These are phyloP conservation scores for Theobroma cacao DNA, from an alignment of 345 rosid genomes.

Conservation along the genomic window DNA sequence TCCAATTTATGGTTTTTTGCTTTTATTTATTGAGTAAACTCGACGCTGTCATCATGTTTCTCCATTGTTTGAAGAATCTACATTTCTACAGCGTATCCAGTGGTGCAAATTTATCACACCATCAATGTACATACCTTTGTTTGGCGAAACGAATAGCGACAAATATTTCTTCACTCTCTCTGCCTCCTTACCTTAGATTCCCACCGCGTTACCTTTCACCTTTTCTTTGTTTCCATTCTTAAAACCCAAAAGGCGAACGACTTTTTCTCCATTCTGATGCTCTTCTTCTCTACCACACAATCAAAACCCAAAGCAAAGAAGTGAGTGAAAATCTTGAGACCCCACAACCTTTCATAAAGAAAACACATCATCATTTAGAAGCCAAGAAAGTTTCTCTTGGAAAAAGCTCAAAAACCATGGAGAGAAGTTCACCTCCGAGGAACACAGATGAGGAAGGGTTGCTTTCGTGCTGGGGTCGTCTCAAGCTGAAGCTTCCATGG, in stretches of 20 bases:
- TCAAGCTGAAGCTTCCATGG: slow-evolving; percentile 43
- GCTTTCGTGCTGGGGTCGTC: slow-evolving; percentile 45
- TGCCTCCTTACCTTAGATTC: not conserved
- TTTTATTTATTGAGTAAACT: not conserved
- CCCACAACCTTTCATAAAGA: slow-evolving; percentile 8
- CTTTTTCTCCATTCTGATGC: not conserved
- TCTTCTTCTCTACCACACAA: slow-evolving; percentile 31
- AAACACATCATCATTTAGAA: slow-evolving; percentile 1
- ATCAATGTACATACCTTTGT: not conserved
- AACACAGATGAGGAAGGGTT: slow-evolving; percentile 19
- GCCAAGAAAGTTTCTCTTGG: not conserved
- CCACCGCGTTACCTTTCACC: not conserved
- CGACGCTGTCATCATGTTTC: not conserved
- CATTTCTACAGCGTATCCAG: not conserved
- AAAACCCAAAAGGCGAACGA: not conserved
- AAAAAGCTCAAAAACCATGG: slow-evolving; percentile 17
- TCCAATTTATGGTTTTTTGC: too few species aligned
- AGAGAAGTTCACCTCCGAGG: slow-evolving; percentile 21
- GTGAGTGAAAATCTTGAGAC: slow-evolving; percentile 1
- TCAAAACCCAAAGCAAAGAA: slow-evolving; percentile 19
- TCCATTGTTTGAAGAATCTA: not conserved
- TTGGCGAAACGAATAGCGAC: not conserved
- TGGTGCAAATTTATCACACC: not conserved
- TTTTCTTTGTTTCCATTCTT: not conserved
- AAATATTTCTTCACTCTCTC: not conserved